Percentiles rank a stretch among this genome's conserved stretches.
Evolutionary conservation across 2,329 filamentous ascomycete species (phyloP).

Genomic region (Phoma sp.): DNA sequence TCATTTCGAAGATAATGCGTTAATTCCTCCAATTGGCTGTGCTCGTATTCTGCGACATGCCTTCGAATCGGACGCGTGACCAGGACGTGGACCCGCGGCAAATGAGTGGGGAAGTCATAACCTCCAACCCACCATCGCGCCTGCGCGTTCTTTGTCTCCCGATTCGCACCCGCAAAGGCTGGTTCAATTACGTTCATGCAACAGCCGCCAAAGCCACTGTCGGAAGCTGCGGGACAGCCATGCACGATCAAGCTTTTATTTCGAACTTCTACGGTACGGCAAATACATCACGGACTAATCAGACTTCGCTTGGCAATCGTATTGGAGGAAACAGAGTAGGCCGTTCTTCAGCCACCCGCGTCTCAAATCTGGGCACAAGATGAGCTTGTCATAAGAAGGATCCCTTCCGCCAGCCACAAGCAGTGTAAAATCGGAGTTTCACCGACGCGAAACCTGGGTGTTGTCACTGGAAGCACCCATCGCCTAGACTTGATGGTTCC

Average conservation of each 20-base stretch:
- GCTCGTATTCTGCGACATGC: neutral
- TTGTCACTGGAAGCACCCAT: neutral
- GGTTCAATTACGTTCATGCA: neutral
- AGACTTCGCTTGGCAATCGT: conserved; percentile 2
- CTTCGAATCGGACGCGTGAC: neutral
- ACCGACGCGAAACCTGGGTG: neutral
- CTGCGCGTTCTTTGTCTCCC: neutral
- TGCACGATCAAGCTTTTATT: conserved; percentile 2
- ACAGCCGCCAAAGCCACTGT: neutral
- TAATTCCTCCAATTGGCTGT: neutral
- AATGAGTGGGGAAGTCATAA: neutral
- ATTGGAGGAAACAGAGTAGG: neutral
- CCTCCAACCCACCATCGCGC: neutral
- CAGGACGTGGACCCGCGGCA: neutral
- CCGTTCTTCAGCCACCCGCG: conserved; percentile 10
- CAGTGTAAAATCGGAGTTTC: neutral
- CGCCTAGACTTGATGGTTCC: neutral
- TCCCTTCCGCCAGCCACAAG: conserved; percentile 9
- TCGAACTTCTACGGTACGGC: conserved; percentile 4
- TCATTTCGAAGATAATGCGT: neutral
- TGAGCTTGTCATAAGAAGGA: conserved; percentile 4
- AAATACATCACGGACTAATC: conserved; percentile 1
- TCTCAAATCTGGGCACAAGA: neutral
- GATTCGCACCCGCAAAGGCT: neutral
- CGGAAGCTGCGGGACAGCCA: neutral